phyloP scores from a whole-genome alignment of 2,329 filamentous ascomycete genomes.

The Rhynchosporium graminicola region DNA sequence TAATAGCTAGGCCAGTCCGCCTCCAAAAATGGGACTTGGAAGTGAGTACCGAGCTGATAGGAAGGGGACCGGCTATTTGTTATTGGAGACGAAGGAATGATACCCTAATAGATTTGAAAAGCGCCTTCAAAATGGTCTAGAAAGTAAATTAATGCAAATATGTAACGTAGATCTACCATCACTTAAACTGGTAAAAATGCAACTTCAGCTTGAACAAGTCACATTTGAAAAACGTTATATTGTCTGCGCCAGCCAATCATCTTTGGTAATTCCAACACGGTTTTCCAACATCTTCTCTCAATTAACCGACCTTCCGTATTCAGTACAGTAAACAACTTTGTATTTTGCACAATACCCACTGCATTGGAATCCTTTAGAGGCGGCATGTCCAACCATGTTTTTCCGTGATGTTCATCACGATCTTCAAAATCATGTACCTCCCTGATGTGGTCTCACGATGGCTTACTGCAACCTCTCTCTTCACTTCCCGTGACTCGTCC shows the following conservation, averaged over 20 bases:
- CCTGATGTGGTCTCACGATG: conserved; percentile 17
- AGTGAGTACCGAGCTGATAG: too few relatives aligned
- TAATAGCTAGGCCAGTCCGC: too few relatives aligned
- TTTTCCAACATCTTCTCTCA: conserved; percentile 1
- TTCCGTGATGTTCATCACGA: conserved; percentile 7
- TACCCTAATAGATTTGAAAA: not conserved
- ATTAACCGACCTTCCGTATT: conserved; percentile 10
- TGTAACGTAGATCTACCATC: not conserved
- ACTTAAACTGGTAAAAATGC: not conserved
- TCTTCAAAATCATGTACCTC: conserved; percentile 20
- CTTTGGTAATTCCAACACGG: not conserved
- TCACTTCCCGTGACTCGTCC: not conserved
- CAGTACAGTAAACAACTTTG: not conserved
- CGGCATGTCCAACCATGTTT: not conserved
- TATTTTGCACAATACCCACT: not conserved
- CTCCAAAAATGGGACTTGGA: too few relatives aligned
- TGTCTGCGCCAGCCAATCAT: not conserved
- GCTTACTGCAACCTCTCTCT: conserved; percentile 13
- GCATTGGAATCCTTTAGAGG: conserved; percentile 10
- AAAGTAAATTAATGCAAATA: not conserved
- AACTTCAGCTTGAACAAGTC: not conserved
- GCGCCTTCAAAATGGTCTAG: not conserved
- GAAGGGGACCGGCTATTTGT: too few relatives aligned
- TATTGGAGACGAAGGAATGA: too few relatives aligned
- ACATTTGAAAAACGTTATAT: not conserved